Evolutionary conservation across 2,329 filamentous ascomycete genomes (phyloP).

Genomic region (Ophiostoma sp.): DNA sequence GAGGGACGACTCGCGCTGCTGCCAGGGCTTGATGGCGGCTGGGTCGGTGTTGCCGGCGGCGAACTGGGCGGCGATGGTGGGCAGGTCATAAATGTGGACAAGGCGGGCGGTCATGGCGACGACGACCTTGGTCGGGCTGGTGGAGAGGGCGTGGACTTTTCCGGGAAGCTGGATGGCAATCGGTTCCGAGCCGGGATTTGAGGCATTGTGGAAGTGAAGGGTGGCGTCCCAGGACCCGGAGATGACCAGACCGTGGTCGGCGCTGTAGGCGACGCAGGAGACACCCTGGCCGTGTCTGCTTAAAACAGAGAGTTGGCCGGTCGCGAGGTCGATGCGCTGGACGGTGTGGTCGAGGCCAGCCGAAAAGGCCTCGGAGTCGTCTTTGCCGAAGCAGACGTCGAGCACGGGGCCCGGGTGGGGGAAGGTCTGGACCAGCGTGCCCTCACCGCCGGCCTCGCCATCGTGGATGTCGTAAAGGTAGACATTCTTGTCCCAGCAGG

Average conservation of each 20-base stretch:
- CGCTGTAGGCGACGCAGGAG: constrained; percentile 79
- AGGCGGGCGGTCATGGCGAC: constrained; percentile 93
- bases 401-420: constrained; percentile 83
- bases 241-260: constrained; percentile 74
- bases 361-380: constrained; percentile 80
- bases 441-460: constrained; percentile 56
- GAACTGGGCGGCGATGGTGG: constrained; percentile 60
- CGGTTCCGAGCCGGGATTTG: constrained; percentile 38
- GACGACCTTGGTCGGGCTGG: constrained; percentile 77
- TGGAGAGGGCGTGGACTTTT: constrained; percentile 85
- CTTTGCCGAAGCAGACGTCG: constrained; percentile 85
- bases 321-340: constrained; percentile 69
- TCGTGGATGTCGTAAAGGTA: constrained; percentile 79
- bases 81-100: constrained; percentile 92
- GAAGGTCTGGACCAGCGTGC: constrained; percentile 69
- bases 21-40: constrained; percentile 73
- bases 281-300: constrained; percentile 79
- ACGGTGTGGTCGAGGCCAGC: constrained; percentile 87
- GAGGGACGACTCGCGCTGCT: constrained; percentile 87
- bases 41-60: constrained; percentile 46
- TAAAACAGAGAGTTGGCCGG: constrained; percentile 70
- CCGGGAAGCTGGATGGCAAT: constrained; percentile 71
- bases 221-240: constrained; percentile 94
- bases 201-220: constrained; percentile 75
- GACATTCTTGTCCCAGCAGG: constrained; percentile 91